Conservation (phyloP, 1,139 yeast genomes). For the Geotrichum carabidarum region DNA sequence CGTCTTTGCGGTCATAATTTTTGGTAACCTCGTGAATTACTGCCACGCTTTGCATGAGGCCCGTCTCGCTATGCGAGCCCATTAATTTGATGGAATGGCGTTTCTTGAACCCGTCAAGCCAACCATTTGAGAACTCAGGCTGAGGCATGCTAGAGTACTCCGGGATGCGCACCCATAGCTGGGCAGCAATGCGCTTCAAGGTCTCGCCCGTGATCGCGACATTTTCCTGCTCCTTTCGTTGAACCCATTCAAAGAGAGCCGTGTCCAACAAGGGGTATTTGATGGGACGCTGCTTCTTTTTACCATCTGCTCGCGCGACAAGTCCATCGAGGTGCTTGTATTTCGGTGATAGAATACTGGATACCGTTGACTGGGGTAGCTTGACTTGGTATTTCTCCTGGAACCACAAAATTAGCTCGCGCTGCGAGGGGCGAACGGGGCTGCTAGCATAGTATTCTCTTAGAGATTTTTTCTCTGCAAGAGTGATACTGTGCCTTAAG, state of each 20-base stretch:
- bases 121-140: slow-evolving; percentile 18
- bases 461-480: slow-evolving; percentile 17
- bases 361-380: slow-evolving; percentile 18
- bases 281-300: slow-evolving; percentile 16
- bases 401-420: slow-evolving; percentile 17
- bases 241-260: slow-evolving; percentile 19
- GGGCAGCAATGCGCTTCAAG: slow-evolving; percentile 16
- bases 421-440: slow-evolving; percentile 15
- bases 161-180: slow-evolving; percentile 17
- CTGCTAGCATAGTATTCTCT: slow-evolving; percentile 17
- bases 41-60: slow-evolving; percentile 14
- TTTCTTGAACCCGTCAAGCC: slow-evolving; percentile 19
- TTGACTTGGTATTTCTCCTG: slow-evolving; percentile 18
- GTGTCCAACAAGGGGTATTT: slow-evolving; percentile 16
- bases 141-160: slow-evolving; percentile 15
- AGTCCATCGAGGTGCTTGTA: slow-evolving; percentile 16
- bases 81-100: slow-evolving; percentile 14
- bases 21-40: slow-evolving; percentile 16
- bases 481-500: slow-evolving; percentile 17
- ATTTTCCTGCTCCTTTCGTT: slow-evolving; percentile 15
- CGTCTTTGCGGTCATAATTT: slow-evolving; percentile 14
- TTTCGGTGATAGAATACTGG: slow-evolving; percentile 16
- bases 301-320: slow-evolving; percentile 18
- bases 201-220: slow-evolving; percentile 16
- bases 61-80: slow-evolving; percentile 16